Conservation (phyloP, 1,284 basidiomycete species). For the Phellopilus nigrolimitatus region DNA sequence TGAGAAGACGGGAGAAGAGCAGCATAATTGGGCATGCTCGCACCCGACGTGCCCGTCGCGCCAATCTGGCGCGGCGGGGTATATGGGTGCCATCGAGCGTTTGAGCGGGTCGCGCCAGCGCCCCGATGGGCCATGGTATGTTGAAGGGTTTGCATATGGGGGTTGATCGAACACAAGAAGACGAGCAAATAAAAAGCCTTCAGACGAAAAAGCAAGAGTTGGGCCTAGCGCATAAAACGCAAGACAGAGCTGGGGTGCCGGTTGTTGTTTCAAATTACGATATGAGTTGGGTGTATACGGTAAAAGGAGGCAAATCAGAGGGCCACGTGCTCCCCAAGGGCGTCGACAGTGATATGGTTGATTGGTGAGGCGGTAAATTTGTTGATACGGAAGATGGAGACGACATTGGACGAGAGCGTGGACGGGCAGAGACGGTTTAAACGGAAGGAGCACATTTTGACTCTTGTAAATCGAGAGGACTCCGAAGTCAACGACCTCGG, state of each 20-base stretch:
- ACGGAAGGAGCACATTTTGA: slow-evolving; percentile 15
- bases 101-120: too few species aligned
- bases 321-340: slow-evolving; percentile 13
- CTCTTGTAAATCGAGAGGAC: slow-evolving; percentile 15
- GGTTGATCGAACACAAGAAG: background rate
- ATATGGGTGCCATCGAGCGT: too few species aligned
- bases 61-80: slow-evolving; percentile 14
- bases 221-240: too few species aligned
- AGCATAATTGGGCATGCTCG: slow-evolving; percentile 17
- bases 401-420: slow-evolving; percentile 7
- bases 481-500: slow-evolving; percentile 16
- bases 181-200: slow-evolving; percentile 8
- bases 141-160: too few species aligned
- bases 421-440: slow-evolving; percentile 16
- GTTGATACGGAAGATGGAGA: slow-evolving; percentile 1
- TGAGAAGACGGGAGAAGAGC: slow-evolving; percentile 30
- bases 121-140: too few species aligned
- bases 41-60: slow-evolving; percentile 5
- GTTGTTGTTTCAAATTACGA: background rate
- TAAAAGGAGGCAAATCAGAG: slow-evolving; percentile 6
- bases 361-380: background rate
- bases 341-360: slow-evolving; percentile 12
- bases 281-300: slow-evolving; percentile 4
- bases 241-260: background rate
- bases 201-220: background rate